Percentiles rank a stretch among this genome's conserved stretches.
phyloP scores from a whole-genome alignment of 371 early-diverging fungal species.

The Phascolomyces articulosus region DNA sequence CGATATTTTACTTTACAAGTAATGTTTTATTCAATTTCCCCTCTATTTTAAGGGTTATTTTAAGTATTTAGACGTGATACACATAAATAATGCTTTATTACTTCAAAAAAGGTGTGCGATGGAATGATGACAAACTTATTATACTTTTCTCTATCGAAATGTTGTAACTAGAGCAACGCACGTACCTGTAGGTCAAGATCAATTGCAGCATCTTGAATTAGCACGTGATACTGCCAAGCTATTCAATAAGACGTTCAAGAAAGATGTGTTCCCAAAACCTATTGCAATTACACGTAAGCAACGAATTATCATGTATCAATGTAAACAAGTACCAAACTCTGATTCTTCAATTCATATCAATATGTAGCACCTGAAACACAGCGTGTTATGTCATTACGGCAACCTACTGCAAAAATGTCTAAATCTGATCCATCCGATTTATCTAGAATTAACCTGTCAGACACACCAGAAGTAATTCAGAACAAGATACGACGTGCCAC shows the following conservation, averaged over 20 bases:
- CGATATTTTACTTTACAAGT: constrained; percentile 90
- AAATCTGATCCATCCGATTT: constrained; percentile 78
- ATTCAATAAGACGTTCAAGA: constrained; percentile 75
- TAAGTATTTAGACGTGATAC: not conserved
- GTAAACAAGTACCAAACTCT: too few species aligned
- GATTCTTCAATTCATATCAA: not conserved
- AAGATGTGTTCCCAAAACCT: constrained; percentile 71
- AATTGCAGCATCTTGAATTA: constrained; percentile 90
- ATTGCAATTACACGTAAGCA: constrained; percentile 66
- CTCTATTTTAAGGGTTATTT: too few species aligned
- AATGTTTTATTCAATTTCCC: too few species aligned
- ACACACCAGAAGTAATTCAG: constrained; percentile 68
- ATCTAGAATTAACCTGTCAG: constrained; percentile 80
- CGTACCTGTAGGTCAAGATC: constrained; percentile 95
- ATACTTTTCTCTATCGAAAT: too few species aligned
- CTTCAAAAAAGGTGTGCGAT: too few species aligned
- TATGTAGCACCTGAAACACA: constrained; percentile 56
- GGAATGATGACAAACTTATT: too few species aligned
- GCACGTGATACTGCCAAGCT: constrained; percentile 74
- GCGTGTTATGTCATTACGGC: constrained; percentile 85
- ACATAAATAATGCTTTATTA: too few species aligned
- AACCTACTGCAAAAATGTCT: constrained; percentile 89
- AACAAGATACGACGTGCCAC: constrained; percentile 76
- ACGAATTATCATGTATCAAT: too few species aligned
- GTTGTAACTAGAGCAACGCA: constrained; percentile 84